phyloP scores from a whole-genome alignment of 225 moss, liverwort and hornwort species.

The Bryum argenteum region DNA sequence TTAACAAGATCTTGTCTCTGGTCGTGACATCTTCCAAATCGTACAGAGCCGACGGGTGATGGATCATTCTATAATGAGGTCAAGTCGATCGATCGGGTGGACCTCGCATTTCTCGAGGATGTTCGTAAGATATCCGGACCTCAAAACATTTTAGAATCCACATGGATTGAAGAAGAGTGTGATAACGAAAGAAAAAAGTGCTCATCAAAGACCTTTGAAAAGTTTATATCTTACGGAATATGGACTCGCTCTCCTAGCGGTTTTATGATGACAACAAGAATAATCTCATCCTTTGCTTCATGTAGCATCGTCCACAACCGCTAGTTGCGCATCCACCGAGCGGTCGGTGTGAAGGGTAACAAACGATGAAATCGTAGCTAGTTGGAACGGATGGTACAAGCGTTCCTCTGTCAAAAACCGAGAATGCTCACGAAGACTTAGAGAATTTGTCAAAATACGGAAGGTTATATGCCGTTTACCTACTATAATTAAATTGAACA shows the following conservation, averaged over 20 bases:
- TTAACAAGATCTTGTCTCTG: constrained; percentile 49
- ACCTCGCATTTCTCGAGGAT: constrained; percentile 70
- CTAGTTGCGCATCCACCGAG: no score
- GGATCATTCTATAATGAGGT: constrained; percentile 75
- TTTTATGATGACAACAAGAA: constrained; percentile 41
- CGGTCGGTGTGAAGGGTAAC: constrained; percentile 72
- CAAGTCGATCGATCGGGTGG: constrained; percentile 70
- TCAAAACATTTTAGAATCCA: no score
- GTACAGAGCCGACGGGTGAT: constrained; percentile 69
- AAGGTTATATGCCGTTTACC: no score
- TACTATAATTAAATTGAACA: no score
- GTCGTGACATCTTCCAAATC: constrained; percentile 52
- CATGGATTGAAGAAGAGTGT: no score
- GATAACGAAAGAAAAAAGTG: not conserved
- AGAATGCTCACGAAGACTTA: not conserved
- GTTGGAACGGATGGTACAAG: constrained; percentile 68
- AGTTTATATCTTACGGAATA: constrained; percentile 71
- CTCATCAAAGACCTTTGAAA: constrained; percentile 58
- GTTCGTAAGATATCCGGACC: constrained; percentile 61
- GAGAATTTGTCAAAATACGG: no score
- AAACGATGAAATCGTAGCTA: constrained; percentile 58
- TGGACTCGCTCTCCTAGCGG: constrained; percentile 54
- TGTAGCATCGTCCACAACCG: constrained; percentile 74
- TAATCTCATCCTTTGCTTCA: constrained; percentile 84
- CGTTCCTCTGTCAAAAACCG: constrained; percentile 62